These are phyloP conservation scores for Mucor indicus DNA, from an alignment of 371 early-diverging fungal species.

Conservation along the genomic window DNA sequence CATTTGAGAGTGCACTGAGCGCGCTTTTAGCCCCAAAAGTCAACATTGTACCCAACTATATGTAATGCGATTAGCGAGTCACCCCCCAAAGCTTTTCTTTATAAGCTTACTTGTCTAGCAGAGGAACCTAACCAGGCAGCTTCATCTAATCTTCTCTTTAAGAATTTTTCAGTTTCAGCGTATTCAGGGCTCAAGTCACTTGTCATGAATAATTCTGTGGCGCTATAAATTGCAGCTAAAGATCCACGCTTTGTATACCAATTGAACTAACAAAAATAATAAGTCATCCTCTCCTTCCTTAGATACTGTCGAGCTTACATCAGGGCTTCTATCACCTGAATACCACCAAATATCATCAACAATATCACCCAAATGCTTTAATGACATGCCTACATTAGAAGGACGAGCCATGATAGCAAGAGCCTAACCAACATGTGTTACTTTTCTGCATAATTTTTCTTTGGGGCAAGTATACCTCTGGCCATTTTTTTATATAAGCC, in stretches of 20 bases:
- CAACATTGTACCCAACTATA: constrained; percentile 42
- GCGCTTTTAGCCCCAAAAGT: constrained; percentile 44
- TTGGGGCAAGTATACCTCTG: constrained; percentile 49
- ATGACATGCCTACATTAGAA: constrained; percentile 66
- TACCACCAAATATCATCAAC: constrained; percentile 87
- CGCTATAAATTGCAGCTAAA: constrained; percentile 77
- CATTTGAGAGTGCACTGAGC: constrained; percentile 33
- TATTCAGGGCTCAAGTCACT: constrained; percentile 75
- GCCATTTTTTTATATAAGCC: constrained; percentile 78
- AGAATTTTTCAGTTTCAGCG: constrained; percentile 70
- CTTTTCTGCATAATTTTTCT: not conserved
- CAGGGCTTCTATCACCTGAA: constrained; percentile 82
- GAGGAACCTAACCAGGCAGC: constrained; percentile 62
- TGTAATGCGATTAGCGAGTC: not conserved
- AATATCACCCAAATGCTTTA: constrained; percentile 66
- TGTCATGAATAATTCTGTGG: constrained; percentile 89
- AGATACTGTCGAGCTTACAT: constrained; percentile 47
- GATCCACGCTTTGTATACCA: constrained; percentile 86
- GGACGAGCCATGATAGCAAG: constrained; percentile 78
- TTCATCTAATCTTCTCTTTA: constrained; percentile 74
- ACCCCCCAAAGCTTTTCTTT: constrained; percentile 1
- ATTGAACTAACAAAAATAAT: constrained; percentile 60
- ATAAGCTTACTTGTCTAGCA: constrained; percentile 40
- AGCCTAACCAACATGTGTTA: constrained; percentile 64
- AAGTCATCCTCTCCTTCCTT: not conserved